Evolutionary conservation across 306 rosid species (phyloP), one percentile per base, ranked within the genome.

Genomic region (Nissolia schottii): DNA sequence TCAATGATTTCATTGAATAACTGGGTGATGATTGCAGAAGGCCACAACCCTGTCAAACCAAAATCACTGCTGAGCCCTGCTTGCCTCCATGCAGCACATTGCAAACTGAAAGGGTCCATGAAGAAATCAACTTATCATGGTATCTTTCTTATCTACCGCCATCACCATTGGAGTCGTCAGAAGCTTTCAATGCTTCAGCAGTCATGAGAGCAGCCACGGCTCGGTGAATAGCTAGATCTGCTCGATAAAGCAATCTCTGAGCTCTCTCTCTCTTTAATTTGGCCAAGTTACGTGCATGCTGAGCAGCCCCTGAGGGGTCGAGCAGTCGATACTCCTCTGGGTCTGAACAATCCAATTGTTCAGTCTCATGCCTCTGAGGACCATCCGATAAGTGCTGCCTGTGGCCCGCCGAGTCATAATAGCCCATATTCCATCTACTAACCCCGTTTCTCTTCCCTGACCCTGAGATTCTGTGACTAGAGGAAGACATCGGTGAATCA

Each of bases 201-300:
- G 86, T 88, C 97, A 88, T 89, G 66, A 95, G 89, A 71, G 96
- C 93, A 81, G 62, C 85, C 79, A 84, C 86, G 37, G 99, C 96
- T 85, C 77, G 89, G 83, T 95, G 97, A 74, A 89, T 88, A 24
- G 96, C 96, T 15, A 86, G 63, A 71, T 95, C 99, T 35, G 99
- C 97, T 78, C 85, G 77, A 83, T 72, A 79, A 8, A 74, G 81
- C 89, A 95, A 73, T 62, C 87, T 80, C 46, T 82, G 81, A 69
- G 97, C 99, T 55, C 75, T 87, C 22, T 82, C 89, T 60, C 96
- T 85, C 83, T 89, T 89, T 20, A 77, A 79, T 83, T 77, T 89
- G 2, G 99, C 97, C 77, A 73, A 32, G 1, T 80, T 85, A 41
- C 22, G 86, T 12, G 92, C 95, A 77, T 76, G 81, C 82, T 78